phyloP scores from a whole-genome alignment of 2,329 filamentous ascomycete species.

The Epichloe sylvatica region DNA sequence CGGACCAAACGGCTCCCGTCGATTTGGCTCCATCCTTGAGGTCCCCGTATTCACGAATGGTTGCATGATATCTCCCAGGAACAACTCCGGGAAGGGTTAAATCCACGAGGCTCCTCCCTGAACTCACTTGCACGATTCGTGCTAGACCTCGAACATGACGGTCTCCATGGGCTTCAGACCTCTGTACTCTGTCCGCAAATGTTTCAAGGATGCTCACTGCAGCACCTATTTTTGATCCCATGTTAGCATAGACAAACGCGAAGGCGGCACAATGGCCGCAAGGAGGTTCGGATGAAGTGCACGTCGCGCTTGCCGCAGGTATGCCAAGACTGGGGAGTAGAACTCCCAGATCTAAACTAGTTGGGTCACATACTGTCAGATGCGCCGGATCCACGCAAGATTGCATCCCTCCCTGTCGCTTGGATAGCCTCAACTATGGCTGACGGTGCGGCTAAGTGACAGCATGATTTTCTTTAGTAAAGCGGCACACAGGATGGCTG shows the following conservation, averaged over 20 bases:
- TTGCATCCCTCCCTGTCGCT: slow-evolving; percentile 81
- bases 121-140: slow-evolving; percentile 82
- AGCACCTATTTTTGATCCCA: slow-evolving; percentile 37
- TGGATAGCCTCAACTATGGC: slow-evolving; percentile 82
- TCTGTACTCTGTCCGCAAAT: slow-evolving; percentile 44
- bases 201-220: slow-evolving; percentile 96
- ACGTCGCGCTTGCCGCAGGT: background rate
- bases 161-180: slow-evolving; percentile 22
- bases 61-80: slow-evolving; percentile 70
- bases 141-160: slow-evolving; percentile 69
- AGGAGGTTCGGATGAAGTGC: background rate
- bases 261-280: background rate
- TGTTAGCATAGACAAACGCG: slow-evolving; percentile 3
- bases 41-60: slow-evolving; percentile 73
- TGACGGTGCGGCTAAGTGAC: slow-evolving; percentile 59
- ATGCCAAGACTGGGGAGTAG: background rate
- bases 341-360: background rate
- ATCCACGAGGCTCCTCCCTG: slow-evolving; percentile 70
- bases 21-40: slow-evolving; percentile 72
- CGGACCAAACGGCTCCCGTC: slow-evolving; percentile 71
- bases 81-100: slow-evolving; percentile 71
- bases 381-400: slow-evolving; percentile 74
- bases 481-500: background rate
- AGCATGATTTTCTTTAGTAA: background rate
- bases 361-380: slow-evolving; percentile 55